Evolutionary conservation across 2,329 filamentous ascomycete species (phyloP).

Genomic region (Neurospora crassa): DNA sequence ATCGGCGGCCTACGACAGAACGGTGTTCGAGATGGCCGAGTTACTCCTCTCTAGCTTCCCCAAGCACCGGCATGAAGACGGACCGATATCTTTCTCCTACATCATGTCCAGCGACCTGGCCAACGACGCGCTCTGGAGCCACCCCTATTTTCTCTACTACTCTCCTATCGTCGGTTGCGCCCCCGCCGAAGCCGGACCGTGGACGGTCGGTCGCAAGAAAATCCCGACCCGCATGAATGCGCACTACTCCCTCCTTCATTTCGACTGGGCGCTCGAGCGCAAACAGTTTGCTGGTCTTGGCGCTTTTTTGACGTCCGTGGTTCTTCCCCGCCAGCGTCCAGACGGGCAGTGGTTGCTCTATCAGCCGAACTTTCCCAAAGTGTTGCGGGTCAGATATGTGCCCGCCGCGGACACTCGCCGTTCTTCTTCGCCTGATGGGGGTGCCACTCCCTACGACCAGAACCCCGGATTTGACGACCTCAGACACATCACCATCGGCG

Average conservation of each 20-base stretch:
- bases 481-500: neutral
- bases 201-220: neutral
- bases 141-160: neutral
- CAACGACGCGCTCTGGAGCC: neutral
- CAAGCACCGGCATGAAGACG: neutral
- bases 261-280: neutral
- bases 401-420: neutral
- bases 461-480: neutral
- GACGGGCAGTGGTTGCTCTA: neutral
- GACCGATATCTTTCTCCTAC: neutral
- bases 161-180: neutral
- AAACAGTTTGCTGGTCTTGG: neutral
- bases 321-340: neutral
- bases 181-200: neutral
- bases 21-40: neutral
- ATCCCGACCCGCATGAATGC: neutral
- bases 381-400: neutral
- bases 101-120: neutral
- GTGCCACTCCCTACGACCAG: neutral
- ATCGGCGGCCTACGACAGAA: neutral
- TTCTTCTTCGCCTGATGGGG: neutral
- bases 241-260: neutral
- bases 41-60: neutral
- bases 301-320: neutral
- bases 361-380: neutral